Percentiles rank a stretch among this genome's conserved stretches.
Conservation (phyloP, 371 early-diverging fungal genomes). For the Mortierella sp. region DNA sequence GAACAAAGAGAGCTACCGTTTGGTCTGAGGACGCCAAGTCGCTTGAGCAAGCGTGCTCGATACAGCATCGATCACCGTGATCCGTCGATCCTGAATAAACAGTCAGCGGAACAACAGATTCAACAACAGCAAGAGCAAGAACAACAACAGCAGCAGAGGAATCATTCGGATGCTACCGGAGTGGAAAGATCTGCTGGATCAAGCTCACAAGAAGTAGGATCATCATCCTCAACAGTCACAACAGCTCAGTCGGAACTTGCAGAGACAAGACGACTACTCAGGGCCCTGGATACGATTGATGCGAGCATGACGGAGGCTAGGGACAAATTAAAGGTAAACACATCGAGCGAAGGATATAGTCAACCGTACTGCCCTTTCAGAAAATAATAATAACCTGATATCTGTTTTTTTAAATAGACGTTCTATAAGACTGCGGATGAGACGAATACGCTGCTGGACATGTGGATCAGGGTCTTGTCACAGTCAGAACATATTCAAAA, state of each 20-base stretch:
- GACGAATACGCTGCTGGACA: slow-evolving; percentile 50
- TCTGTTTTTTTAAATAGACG: slow-evolving; percentile 8
- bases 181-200: too few relatives aligned
- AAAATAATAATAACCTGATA: background rate
- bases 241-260: slow-evolving; percentile 23
- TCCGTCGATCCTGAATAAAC: background rate
- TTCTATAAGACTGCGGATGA: slow-evolving; percentile 52
- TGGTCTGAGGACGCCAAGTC: slow-evolving; percentile 10
- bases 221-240: background rate
- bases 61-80: slow-evolving; percentile 2
- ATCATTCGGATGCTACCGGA: background rate
- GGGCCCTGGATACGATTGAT: slow-evolving; percentile 36
- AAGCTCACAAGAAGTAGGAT: background rate
- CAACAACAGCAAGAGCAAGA: slow-evolving; percentile 1
- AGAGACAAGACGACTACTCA: slow-evolving; percentile 24
- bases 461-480: slow-evolving; percentile 49
- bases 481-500: slow-evolving; percentile 44
- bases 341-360: background rate
- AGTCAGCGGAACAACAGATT: background rate
- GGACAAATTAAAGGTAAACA: slow-evolving; percentile 43
- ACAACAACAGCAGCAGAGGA: background rate
- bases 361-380: background rate
- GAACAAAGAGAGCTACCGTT: too few relatives aligned
- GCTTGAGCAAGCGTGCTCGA: slow-evolving; percentile 21
- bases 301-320: slow-evolving; percentile 40